Evolutionary conservation across 1,284 basidiomycete genomes (phyloP), one percentile per base, ranked within the genome.

Genomic region (Inonotus hispidus): DNA sequence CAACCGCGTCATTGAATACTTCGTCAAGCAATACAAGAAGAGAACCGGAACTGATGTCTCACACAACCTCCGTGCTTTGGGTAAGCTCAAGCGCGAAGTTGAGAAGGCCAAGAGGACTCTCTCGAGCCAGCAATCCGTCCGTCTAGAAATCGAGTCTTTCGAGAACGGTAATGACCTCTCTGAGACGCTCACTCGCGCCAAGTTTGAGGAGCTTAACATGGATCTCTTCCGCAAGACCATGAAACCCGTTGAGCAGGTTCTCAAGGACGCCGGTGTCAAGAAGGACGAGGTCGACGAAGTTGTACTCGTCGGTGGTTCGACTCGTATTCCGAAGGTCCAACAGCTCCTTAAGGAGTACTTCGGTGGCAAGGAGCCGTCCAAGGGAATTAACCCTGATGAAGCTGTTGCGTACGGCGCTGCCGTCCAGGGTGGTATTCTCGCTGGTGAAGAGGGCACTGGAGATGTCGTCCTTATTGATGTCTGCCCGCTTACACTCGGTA

Each of bases 51-150:
- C 88, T 63, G 95, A 98, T 70, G 92, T 95, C 64, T 81, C 82
- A 64, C 81, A 76, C 72, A 97, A 98, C 82, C 84, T 92, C 70
- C 85, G 92, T 64, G 94, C 95, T 57, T 83, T 98, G 75, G 92
- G 95, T 71, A 98, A 98, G 80, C 88, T 98, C 72, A 97, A 96
- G 84, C 88, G 95, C 56, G 96, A 98, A 75, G 95, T 98, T 67
- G 96, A 99, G 80, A 96, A 96, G 80, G 96, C 96, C 69, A 99
- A 99, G 87, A 84, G 96, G 32, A 97, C 94, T n/a, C 82, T 99
- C 60, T 98, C 87, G 35, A 81, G 77, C 69, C 87, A 90, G 73
- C 85, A 87, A 80, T 82, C 79, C 61, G 85, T 84, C 65, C 82
- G 83, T 72, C 79, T 90, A 68, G 88, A 91, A 71, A 88, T 90